Base-by-base conservation (phyloP, 1,139 yeast genomes). In the Magnusiomyces sp. region DNA sequence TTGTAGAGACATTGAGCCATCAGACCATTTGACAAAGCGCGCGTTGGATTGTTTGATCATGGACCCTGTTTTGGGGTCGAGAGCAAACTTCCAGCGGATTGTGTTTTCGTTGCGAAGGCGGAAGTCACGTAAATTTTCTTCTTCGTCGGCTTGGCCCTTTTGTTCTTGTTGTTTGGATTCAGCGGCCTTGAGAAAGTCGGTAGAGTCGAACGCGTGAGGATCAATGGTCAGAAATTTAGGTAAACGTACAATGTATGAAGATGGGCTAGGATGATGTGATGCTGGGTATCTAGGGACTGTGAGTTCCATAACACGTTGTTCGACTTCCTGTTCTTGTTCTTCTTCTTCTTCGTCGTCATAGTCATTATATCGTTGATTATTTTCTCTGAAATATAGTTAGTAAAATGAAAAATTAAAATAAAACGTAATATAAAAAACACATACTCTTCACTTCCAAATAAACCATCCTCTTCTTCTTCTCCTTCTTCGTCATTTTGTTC, bases 21-120 rank as follows among this genome's bases (percentile, higher is more conserved):
- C 97, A 51, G 85, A 83, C 99, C 99, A 92, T 64, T 86, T 83
- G 32, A 92, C 77, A 52, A 90, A 81, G 62, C 92, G 89, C 2
- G 97, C 83, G 62, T 92, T 92, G 5, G 95, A 83, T 64, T 89
- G 95, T 60, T 86, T 86, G 59, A 62, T 59, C 52, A 44, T 16
- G 10, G 9, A 4, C 9, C 45, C 45, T 3, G 45, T 42, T 13
- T 42, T 33, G 43, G 77, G 78, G 45, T 77, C 79, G 47, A 77
- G 70, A 31, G 88, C 83, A 65, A 90, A 89, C 67, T 95, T 80
- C 98, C 98, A 92, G 61, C 97, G 77, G 38, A 92, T 73, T 0
- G 96, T 88, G 63, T 88, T 88, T 61, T 85, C 89, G 56, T 83
- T 86, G 52, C 79, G 72, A 42, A 83, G 71, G 57, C 75, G 76